These are phyloP conservation scores for Gossypium ekmanianum DNA, from an alignment of 345 rosid species.

Conservation along the genomic window DNA sequence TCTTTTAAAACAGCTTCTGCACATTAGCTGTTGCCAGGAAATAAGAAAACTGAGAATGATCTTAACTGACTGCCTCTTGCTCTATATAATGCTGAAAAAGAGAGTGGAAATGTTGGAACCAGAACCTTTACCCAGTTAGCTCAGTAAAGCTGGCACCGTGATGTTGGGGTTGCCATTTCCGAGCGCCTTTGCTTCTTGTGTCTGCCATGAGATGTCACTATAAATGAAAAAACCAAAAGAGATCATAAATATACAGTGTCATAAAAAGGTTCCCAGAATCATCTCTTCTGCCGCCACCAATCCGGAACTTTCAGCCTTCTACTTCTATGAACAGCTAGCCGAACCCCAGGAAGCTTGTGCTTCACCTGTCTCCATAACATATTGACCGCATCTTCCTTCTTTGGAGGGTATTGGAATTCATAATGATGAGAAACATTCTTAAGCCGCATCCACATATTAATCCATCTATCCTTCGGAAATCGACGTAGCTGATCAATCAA, in stretches of 20 bases:
- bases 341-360: constrained; percentile 59
- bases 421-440: constrained; percentile 69
- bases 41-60: no score
- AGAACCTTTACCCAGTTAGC: not conserved
- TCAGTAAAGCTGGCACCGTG: constrained; percentile 10
- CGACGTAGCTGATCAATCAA: constrained; percentile 59
- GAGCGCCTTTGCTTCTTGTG: constrained; percentile 11
- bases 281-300: constrained; percentile 61
- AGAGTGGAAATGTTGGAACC: not conserved
- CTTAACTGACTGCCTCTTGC: not conserved
- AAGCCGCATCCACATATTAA: constrained; percentile 64
- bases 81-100: not conserved
- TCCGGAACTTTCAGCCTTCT: constrained; percentile 76
- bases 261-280: constrained; percentile 16
- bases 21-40: not conserved
- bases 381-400: constrained; percentile 69
- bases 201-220: not conserved
- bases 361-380: constrained; percentile 88
- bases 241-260: constrained; percentile 39
- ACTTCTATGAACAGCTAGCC: constrained; percentile 69
- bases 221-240: not conserved
- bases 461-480: constrained; percentile 69
- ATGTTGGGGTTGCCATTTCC: constrained; percentile 9
- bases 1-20: not conserved
- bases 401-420: constrained; percentile 72